These are phyloP conservation scores for Paecilomyces formosus DNA, from an alignment of 2,329 filamentous ascomycete genomes.

Conservation along the genomic window DNA sequence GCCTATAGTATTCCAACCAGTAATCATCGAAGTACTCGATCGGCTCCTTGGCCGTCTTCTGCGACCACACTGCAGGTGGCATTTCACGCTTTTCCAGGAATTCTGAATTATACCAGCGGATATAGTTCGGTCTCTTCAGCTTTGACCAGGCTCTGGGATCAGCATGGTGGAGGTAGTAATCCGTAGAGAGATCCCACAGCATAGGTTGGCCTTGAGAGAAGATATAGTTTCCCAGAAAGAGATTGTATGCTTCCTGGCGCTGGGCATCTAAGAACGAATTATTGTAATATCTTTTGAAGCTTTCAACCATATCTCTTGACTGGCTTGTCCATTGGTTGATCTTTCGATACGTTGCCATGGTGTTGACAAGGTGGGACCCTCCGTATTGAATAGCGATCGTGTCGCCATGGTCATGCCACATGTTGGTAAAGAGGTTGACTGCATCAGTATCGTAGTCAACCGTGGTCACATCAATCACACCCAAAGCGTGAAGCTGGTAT, in stretches of 20 bases:
- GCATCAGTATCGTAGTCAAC: slow-evolving; percentile 94
- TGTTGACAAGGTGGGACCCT: slow-evolving; percentile 94
- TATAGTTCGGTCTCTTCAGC: slow-evolving; percentile 63
- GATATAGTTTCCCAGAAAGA: slow-evolving; percentile 94
- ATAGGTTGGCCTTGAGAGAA: slow-evolving; percentile 82
- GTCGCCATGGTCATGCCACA: slow-evolving; percentile 97
- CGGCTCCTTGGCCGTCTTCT: slow-evolving; percentile 18
- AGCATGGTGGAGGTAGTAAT: slow-evolving; percentile 92
- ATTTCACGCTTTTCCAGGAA: slow-evolving; percentile 59
- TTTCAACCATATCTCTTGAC: slow-evolving; percentile 97
- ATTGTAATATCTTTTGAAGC: slow-evolving; percentile 98
- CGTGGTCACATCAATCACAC: slow-evolving; percentile 69
- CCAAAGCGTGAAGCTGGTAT: slow-evolving; percentile 83
- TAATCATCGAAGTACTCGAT: slow-evolving; percentile 73
- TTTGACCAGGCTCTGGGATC: slow-evolving; percentile 68
- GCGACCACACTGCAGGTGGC: slow-evolving; percentile 35
- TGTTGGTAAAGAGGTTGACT: slow-evolving; percentile 92
- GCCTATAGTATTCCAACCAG: slow-evolving; percentile 95
- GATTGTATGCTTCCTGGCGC: slow-evolving; percentile 92
- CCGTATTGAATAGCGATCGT: slow-evolving; percentile 97
- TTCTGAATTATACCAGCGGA: slow-evolving; percentile 76
- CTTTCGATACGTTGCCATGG: slow-evolving; percentile 98
- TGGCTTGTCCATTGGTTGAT: slow-evolving; percentile 99
- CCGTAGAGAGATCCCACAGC: slow-evolving; percentile 91
- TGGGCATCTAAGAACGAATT: slow-evolving; percentile 98